Evolutionary conservation across 345 rosid genomes (phyloP), one percentile per base, ranked within the genome.

Genomic region (Salix purpurea): DNA sequence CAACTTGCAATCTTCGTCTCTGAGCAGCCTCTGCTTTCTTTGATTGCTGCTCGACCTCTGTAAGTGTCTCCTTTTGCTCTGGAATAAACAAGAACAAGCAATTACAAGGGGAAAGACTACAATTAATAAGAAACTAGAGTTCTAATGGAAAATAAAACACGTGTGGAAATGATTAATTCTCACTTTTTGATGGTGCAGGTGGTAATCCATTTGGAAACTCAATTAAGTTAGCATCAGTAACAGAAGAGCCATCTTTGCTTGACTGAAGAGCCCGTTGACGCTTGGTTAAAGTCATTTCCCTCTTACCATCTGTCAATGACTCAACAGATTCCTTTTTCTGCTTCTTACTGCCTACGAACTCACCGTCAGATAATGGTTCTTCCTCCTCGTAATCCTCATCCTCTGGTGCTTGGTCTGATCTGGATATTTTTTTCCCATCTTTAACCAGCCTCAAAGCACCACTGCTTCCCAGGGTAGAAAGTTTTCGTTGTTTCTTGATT

Each of bases 1-100:
- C 97, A 79, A 89, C 87, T 86, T 93, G 99, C 84, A 90, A 65
- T 79, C 92, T 87, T 8, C 99, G 90, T 78, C 91, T 90, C 85
- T 96, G 97, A 60, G 96, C 98, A 74, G 97, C 97, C 85, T 96
- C 98, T 0, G 90, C 84, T 83, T 94, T 94, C 90, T 94, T 96
- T 40, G 91, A 67, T 81, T 94, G 99, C 85, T 87, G 94, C 81
- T 96, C 98, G 60, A 85, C 83, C 46, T 91, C 98, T 39, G 98
- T 11, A 80, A 93, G 97, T 78, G 84, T 89, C 86, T 92, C 97
- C 87, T 91, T 96, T 83, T 89, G 94, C 86, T 86, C 98, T 94
- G 79, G 64, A 67, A 78, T 65, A 61, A 76, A 64, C 13, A 54
- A 42, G 72, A 65, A 73, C 11, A 66, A 75, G 52, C 65, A 79